Evolutionary conservation across 495 filamentous ascomycete species (phyloP), one percentile per base, ranked within the genome.

Genomic region (Delitschia confertaspora): DNA sequence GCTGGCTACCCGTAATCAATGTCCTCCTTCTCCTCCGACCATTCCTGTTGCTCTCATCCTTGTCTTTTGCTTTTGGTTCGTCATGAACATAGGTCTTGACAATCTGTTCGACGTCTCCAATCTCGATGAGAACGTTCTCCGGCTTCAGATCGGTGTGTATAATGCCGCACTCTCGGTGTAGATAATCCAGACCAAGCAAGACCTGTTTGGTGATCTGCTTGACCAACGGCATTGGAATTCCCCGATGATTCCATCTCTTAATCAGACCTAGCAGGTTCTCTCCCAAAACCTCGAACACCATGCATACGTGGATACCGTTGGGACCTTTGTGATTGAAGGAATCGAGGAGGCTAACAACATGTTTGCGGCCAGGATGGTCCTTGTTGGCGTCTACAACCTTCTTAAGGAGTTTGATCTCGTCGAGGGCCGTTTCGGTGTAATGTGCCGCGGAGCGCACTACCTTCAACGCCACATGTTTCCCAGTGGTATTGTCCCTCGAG

Each of bases 131-230:
- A 21, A 98, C 91, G 61, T 98, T 98, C 58, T 98, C 91, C 27
- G 91, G 91, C 62, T 98, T 98, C 49, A 98, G 65, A 64, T 98
- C 91, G 4, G 91, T 98, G 65, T 98, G 91, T 53, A 98, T 96
- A 64, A 98, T 98, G 48, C 93, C 93, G 68, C 91, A 98, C 65
- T 98, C 91, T 35, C 91, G 79, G 55, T 98, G 91, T 16, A 98
- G 73, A 61, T 98, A 96, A 57, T 98, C 91, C 33, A 98, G 70
- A 3, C 91, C 91, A 33, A 98, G 73, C 40, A 98, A 73, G 10
- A 98, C 91, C 63, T 98, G 91, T 63, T 98, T 98, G 2, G 93
- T 89, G 64, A 98, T 98, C 64, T 98, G 91, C 68, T 93, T 94
- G 51, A 98, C 91, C 22, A 98, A 73, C 14, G 82, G 74, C 80